Evolutionary conservation across 2,329 filamentous ascomycete species (phyloP), one percentile per base, ranked within the genome.

Genomic region (Fusarium pilosicola): DNA sequence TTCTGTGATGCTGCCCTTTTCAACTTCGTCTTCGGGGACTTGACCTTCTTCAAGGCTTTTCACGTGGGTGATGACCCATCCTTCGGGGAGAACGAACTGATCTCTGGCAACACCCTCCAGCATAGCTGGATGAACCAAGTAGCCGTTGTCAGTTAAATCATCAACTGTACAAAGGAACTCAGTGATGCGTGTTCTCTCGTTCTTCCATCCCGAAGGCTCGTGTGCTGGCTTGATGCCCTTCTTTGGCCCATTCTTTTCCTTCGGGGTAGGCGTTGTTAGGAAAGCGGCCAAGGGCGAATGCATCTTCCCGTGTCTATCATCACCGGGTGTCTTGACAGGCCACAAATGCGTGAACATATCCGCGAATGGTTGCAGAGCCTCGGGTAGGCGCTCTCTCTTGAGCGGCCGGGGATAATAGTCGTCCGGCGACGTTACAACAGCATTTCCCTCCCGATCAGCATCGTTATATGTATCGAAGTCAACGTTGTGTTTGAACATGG

Each of bases 261-360:
- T 91, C 74, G 93, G 89, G 6, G 92, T 82, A 10, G 94, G 91
- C 2, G 93, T 90, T 9, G 92, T 93, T 72, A 98, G 88, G 84
- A 98, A 95, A 3, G 94, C 91, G 71, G 94, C 90, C 39, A 98
- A 84, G 6, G 96, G 95, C 8, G 96, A 98, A 82, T 97, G 93
- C 79, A 99, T 90, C 79, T 91, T 93, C 75, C 89, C 90, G 78
- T 92, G 89, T 79, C 91, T 93, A 74, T 94, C 92, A 80, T 98
- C 96, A 8, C 95, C 96, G 6, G 94, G 94, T 0, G 94, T 93
- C 80, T 91, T 93, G 65, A 98, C 90, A 15, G 95, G 96, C 95
- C 96, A 98, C 44, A 98, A 85, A 77, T 96, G 92, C 14, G 91
- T 87, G 74, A 99, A 98, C 80, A 98, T 93, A 67, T 94, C 90